phyloP scores from a whole-genome alignment of 1,284 basidiomycete genomes.

The Naganishia sp. region DNA sequence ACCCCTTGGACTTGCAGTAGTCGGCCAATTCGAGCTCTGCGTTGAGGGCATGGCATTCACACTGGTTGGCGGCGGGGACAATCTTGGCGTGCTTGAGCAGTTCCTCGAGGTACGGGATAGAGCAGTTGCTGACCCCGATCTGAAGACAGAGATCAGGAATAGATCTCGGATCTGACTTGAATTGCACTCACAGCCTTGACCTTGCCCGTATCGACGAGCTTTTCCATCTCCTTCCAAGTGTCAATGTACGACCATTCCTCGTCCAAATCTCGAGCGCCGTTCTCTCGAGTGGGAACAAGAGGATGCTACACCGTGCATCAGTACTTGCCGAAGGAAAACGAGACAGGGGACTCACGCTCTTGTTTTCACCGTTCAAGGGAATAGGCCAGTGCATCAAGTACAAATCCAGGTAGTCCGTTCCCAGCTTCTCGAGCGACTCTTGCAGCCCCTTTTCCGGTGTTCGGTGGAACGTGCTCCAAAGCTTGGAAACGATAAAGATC shows the following conservation, averaged over 20 bases:
- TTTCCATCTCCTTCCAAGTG: constrained; percentile 64
- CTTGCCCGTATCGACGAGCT: constrained; percentile 59
- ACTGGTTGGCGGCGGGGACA: constrained; percentile 69
- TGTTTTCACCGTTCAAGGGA: constrained; percentile 31
- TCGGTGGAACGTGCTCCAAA: constrained; percentile 59
- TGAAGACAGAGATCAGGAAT: constrained; percentile 37
- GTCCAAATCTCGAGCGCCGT: constrained; percentile 58
- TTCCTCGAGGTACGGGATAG: constrained; percentile 69
- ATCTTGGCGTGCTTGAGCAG: constrained; percentile 60
- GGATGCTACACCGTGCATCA: constrained; percentile 66
- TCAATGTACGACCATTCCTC: constrained; percentile 56
- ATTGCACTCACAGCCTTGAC: constrained; percentile 54
- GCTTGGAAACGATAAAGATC: constrained; percentile 68
- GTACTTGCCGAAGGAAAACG: not conserved
- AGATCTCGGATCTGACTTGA: constrained; percentile 35
- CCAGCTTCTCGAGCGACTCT: constrained; percentile 68
- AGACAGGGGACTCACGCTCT: constrained; percentile 10
- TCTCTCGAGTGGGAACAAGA: constrained; percentile 65
- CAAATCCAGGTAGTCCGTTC: constrained; percentile 74
- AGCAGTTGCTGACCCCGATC: constrained; percentile 70
- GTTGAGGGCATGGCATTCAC: constrained; percentile 79
- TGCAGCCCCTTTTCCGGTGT: constrained; percentile 64
- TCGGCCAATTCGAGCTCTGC: constrained; percentile 77
- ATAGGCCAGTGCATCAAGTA: constrained; percentile 74
- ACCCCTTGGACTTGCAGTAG: constrained; percentile 55